Conservation (phyloP, 345 rosid genomes). For the Brassica juncea region DNA sequence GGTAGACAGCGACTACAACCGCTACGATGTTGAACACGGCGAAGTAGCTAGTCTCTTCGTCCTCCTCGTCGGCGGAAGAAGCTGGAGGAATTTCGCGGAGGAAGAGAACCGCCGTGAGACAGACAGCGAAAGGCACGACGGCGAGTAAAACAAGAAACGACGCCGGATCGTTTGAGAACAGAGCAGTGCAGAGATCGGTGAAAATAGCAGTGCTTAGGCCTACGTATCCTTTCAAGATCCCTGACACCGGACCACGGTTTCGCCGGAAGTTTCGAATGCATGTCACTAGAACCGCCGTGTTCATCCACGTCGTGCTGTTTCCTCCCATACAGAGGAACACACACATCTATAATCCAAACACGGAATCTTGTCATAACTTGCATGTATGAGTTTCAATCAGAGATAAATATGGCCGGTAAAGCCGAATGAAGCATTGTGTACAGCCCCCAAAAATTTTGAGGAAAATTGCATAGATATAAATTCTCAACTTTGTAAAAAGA, state of each 20-base stretch:
- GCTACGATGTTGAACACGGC: constrained; percentile 61
- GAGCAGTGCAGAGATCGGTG: constrained; percentile 82
- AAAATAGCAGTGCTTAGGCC: constrained; percentile 92
- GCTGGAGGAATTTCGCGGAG: constrained; percentile 79
- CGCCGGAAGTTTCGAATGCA: constrained; percentile 86
- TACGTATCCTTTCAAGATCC: constrained; percentile 87
- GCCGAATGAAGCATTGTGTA: too few species aligned
- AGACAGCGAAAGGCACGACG: constrained; percentile 68
- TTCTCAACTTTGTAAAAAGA: too few species aligned
- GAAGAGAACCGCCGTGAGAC: constrained; percentile 75
- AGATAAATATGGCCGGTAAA: too few species aligned
- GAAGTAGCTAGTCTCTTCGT: constrained; percentile 73
- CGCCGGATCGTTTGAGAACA: constrained; percentile 66
- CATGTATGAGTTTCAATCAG: background rate
- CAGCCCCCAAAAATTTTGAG: too few species aligned
- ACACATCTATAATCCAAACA: constrained; percentile 48
- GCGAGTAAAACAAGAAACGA: constrained; percentile 70
- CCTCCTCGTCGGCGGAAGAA: constrained; percentile 46
- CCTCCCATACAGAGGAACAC: constrained; percentile 90
- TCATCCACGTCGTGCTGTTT: constrained; percentile 98
- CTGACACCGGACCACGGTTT: constrained; percentile 91
- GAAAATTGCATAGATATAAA: too few species aligned
- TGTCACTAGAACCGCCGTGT: constrained; percentile 86
- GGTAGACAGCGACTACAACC: constrained; percentile 70
- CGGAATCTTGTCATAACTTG: constrained; percentile 20